Base-by-base conservation (phyloP, 2,329 filamentous ascomycete genomes). In the Talaromyces piceae region DNA sequence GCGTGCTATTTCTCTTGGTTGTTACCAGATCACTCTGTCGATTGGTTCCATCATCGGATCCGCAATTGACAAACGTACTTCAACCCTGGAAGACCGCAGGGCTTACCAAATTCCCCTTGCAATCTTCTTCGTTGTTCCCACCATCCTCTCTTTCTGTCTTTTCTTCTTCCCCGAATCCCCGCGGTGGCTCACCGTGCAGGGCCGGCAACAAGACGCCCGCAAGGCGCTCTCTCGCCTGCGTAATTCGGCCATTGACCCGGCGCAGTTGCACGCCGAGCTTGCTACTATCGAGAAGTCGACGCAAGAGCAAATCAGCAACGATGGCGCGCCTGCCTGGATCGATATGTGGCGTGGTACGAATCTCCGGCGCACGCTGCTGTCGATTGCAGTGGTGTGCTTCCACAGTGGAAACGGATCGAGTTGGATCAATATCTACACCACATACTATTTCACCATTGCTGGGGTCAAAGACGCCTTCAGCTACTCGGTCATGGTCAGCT, bases 141-240 rank as follows among this genome's bases (percentile, higher is more conserved):
- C 46, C 12, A 41, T 48, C 18, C 46, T 37, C 16, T 48, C 57
- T 5, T 48, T 56, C 13, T 47, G 48, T 20, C 51, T 56, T 5
- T 26, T 59, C 9, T 53, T 56, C 41, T 45, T 50, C 11, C 58
- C 58, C 2, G 58, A 58, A 33, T 55, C 51, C 50, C 56, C 58
- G 5, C 41, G 57, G 9, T 59, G 57, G 58, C 57, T 59, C 22
- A 49, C 56, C 3, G 55, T 58, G 52, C 37, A 59, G 25, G 58
- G 57, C 5, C 50, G 57, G 16, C 47, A 54, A 16, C 48, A 54
- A 7, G 56, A 59, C 41, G 58, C 58, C 5, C 52, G 57, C 18
- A 54, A 50, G 8, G 45, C 56, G 12, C 46, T 59, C 13, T 53
- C 53, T 8, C 45, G 33, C 23, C 49, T 58, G 11, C 55, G 57